Evolutionary conservation across 192 early-diverging fungal species (phyloP).

Genomic region (Mycoemilia scoparia): DNA sequence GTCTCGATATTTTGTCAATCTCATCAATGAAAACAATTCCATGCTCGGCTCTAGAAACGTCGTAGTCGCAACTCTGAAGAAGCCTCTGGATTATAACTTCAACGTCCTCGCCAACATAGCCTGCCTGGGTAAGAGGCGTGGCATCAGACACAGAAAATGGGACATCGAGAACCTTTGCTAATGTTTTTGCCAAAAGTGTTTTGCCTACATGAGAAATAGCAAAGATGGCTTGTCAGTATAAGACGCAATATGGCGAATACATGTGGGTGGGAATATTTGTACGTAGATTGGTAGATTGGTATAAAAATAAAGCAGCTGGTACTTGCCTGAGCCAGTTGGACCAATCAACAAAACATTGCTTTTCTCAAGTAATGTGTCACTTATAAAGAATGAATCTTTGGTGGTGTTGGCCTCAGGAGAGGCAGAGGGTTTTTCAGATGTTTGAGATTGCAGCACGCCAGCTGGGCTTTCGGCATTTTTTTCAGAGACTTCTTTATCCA

Average conservation of each 20-base stretch:
- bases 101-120: constrained; percentile 85
- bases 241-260: not conserved
- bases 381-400: not conserved
- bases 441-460: no score
- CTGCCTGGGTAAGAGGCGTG: constrained; percentile 77
- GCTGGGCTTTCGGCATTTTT: no score
- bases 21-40: constrained; percentile 88
- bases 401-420: constrained; percentile 2
- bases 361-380: constrained; percentile 56
- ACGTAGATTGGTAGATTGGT: not conserved
- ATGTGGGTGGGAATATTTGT: not conserved
- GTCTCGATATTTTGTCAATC: constrained; percentile 76
- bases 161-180: constrained; percentile 66
- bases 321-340: constrained; percentile 70
- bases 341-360: constrained; percentile 78
- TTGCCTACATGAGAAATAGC: constrained; percentile 41
- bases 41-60: constrained; percentile 63
- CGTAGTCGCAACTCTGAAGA: constrained; percentile 74
- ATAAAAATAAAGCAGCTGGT: no score
- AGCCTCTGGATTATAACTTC: constrained; percentile 69
- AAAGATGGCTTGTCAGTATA: not conserved
- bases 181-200: constrained; percentile 62
- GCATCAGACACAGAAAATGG: constrained; percentile 83
- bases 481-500: no score
- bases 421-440: constrained; percentile 1